Evolutionary conservation across 495 filamentous ascomycete species (phyloP).

Genomic region (Lepraria neglecta): DNA sequence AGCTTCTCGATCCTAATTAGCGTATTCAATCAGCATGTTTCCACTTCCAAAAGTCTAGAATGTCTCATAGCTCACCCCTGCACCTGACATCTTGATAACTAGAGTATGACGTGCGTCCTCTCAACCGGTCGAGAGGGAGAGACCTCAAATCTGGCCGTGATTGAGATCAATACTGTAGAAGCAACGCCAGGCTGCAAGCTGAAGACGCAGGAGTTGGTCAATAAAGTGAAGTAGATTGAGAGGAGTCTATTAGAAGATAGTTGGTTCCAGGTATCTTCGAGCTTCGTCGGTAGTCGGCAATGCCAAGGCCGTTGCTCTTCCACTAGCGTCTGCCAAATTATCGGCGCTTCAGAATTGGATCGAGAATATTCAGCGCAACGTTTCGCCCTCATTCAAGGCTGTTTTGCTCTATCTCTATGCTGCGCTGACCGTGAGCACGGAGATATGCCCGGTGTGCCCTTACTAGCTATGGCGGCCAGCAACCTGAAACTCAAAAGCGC

Average conservation of each 20-base stretch:
- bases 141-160: too few relatives aligned
- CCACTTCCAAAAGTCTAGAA: conserved; percentile 16
- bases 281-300: conserved; percentile 1
- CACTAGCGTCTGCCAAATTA: conserved; percentile 3
- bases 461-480: conserved; percentile 45
- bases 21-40: conserved; percentile 18
- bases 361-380: background rate
- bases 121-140: background rate
- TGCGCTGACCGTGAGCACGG: conserved; percentile 20
- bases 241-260: background rate
- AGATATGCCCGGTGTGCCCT: conserved; percentile 56
- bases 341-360: background rate
- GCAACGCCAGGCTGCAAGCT: too few relatives aligned
- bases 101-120: background rate
- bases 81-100: conserved; percentile 46
- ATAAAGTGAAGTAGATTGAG: background rate
- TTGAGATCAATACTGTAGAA: background rate
- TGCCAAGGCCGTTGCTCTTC: background rate
- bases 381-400: background rate
- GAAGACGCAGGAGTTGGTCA: background rate
- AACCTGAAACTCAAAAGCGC: conserved; percentile 26
- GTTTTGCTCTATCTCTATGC: background rate
- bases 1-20: conserved; percentile 68
- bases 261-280: background rate
- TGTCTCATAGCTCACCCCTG: conserved; percentile 42